Base-by-base conservation (phyloP, 371 early-diverging fungal species). In the Mucor lusitanicus region DNA sequence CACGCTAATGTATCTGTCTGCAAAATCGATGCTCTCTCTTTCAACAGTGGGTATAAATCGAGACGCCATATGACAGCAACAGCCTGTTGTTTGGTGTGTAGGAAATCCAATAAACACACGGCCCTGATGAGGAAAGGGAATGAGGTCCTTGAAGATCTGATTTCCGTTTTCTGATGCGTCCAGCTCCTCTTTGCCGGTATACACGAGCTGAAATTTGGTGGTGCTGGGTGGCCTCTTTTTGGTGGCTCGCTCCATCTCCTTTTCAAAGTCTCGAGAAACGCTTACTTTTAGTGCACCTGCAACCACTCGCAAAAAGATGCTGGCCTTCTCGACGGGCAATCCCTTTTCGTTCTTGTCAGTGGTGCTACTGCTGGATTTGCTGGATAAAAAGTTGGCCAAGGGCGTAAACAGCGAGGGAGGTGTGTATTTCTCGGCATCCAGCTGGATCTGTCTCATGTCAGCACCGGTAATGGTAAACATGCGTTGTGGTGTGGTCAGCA, bases 51-150 rank as follows among this genome's bases (percentile, higher is more conserved):
- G 97, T 66, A 97, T 96, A 59, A 97, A 85, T 9, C 92, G 90
- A 8, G 90, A 94, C 0, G 94, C 94, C 66, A 96, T 80, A 67
- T 94, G 94, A 33, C 88, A 87, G 59, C 88, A 85, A 70, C 90
- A 93, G 6, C 97, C 97, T 0, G 96, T 96, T 0, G 97, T 96
- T 70, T 96, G 95, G 70, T 94, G 93, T 6, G 95, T 95, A 0
- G 93, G 91, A 68, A 96, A 95, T 0, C 94, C 97, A 65, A 97
- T 97, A 70, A 94, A 95, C 13, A 96, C 86, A 35, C 90, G 78
- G 0, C 97, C 97, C 70, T 95, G 95, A 17, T 91, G 82, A 28
- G 89, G 91, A 48, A 83, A 90, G 3, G 91, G 90, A 0, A 90
- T 72, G 13, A 96, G 72, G 33, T 92, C 90, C 50, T 85, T 80